A percentile compares a stretch with the other conserved stretches of the same genome.
These are phyloP conservation scores for Camellia oleifera DNA, from an alignment of 179 eudicot species.

Conservation along the genomic window DNA sequence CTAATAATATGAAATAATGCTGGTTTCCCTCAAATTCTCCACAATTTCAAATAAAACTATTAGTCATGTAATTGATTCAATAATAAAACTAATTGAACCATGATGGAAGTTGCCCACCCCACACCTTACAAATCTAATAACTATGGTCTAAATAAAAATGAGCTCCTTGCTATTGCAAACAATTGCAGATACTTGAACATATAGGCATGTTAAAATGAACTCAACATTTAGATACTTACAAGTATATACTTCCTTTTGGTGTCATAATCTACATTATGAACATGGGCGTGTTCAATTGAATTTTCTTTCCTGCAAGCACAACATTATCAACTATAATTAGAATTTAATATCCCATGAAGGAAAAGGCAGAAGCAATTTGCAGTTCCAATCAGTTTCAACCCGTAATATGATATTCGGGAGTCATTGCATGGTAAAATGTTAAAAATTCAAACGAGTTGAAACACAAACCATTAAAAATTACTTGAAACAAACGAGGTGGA, in stretches of 20 bases:
- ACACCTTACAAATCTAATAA: not conserved
- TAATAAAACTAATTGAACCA: not conserved
- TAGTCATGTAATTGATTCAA: not conserved
- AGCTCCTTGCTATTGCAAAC: not conserved
- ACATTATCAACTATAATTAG: conserved; percentile 13
- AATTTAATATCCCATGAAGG: conserved; percentile 1
- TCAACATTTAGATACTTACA: conserved; percentile 46
- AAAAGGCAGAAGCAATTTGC: not conserved
- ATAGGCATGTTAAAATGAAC: not conserved
- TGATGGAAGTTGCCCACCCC: not conserved
- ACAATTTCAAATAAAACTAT: not conserved
- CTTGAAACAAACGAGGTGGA: not conserved
- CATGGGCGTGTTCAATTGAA: conserved; percentile 83
- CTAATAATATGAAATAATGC: not conserved
- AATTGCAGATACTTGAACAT: not conserved
- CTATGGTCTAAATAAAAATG: not conserved
- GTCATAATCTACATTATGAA: conserved; percentile 71
- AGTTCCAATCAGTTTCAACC: not conserved
- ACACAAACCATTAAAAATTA: not conserved
- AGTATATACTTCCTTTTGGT: conserved; percentile 69
- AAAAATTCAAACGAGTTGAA: not conserved
- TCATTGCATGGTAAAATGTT: conserved; percentile 9
- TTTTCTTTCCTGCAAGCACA: conserved; percentile 63
- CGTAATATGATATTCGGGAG: not conserved
- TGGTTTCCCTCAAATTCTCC: not conserved